Evolutionary conservation across 768 basidiomycete species (phyloP).

Genomic region (Hypholoma fasciculare): DNA sequence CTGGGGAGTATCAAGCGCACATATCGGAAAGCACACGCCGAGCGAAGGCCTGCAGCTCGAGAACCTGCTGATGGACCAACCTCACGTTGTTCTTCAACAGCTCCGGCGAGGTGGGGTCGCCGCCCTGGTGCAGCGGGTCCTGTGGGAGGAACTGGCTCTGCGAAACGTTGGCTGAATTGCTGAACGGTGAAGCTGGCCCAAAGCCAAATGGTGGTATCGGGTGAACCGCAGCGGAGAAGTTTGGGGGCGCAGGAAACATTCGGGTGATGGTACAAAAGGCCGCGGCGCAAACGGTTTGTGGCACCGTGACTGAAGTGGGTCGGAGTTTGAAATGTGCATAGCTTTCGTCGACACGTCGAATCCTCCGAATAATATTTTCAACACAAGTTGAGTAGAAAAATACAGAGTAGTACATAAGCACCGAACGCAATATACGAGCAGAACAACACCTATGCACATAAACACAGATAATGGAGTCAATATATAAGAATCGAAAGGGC

Average conservation of each 20-base stretch:
- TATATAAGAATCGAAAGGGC: too few relatives aligned
- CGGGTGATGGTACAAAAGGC: too few relatives aligned
- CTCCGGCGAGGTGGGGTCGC: slow-evolving; percentile 60
- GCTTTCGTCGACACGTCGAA: too few relatives aligned
- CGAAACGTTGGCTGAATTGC: not conserved
- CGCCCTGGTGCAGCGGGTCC: slow-evolving; percentile 30
- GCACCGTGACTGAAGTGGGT: not conserved
- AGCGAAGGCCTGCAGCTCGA: slow-evolving; percentile 48
- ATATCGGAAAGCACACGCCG: slow-evolving; percentile 50
- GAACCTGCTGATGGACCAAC: slow-evolving; percentile 46
- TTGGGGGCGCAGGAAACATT: slow-evolving; percentile 16
- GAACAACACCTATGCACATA: too few relatives aligned
- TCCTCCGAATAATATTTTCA: too few relatives aligned
- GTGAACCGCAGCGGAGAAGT: slow-evolving; percentile 42
- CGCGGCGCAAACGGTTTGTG: too few relatives aligned
- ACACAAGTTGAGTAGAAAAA: too few relatives aligned
- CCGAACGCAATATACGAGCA: too few relatives aligned
- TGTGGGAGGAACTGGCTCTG: slow-evolving; percentile 3
- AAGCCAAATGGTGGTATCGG: slow-evolving; percentile 17
- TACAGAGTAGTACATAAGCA: too few relatives aligned
- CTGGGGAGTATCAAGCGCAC: slow-evolving; percentile 34
- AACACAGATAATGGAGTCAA: too few relatives aligned
- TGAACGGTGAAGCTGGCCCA: slow-evolving; percentile 31
- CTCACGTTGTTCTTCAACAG: slow-evolving; percentile 61
- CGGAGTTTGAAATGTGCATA: not conserved